phyloP scores from a whole-genome alignment of 2,329 filamentous ascomycete genomes.

The Claviceps digitariae region DNA sequence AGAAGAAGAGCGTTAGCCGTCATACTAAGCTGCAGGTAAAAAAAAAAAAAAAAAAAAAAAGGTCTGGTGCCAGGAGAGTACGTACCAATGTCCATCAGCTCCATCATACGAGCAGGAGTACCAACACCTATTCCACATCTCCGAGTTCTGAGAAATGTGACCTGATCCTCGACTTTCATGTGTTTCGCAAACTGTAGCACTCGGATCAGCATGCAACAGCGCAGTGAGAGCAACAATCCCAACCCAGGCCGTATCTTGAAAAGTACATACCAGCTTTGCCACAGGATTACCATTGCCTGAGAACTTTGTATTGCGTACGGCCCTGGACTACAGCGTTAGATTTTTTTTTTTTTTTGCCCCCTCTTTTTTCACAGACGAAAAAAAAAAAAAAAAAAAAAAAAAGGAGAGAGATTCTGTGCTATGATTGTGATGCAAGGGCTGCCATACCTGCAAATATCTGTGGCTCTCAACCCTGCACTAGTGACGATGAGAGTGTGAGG shows the following conservation, averaged over 20 bases:
- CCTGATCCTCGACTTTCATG: conserved; percentile 84
- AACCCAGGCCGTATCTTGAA: background rate
- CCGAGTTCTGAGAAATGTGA: conserved; percentile 54
- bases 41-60: background rate
- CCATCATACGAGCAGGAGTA: conserved; percentile 69
- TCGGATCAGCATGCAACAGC: conserved; percentile 1
- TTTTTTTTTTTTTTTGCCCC: background rate
- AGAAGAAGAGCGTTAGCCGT: background rate
- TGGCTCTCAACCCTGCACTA: conserved; percentile 70
- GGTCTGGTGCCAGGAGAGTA: background rate
- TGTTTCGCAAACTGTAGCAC: conserved; percentile 73
- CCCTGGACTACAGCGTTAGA: conserved; percentile 28
- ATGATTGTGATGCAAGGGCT: background rate
- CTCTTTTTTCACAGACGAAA: no score
- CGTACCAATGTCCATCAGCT: conserved; percentile 69
- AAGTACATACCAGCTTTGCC: conserved; percentile 54
- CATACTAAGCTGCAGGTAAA: background rate
- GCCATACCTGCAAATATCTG: conserved; percentile 60
- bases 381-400: no score
- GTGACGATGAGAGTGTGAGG: conserved; percentile 87
- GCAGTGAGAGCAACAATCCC: background rate
- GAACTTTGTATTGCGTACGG: conserved; percentile 51
- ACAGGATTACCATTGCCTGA: conserved; percentile 66
- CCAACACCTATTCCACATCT: conserved; percentile 81
- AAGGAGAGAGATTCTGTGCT: background rate